Conservation (phyloP, 352 stramenopile species). For the Phytopythium sindhum region DNA sequence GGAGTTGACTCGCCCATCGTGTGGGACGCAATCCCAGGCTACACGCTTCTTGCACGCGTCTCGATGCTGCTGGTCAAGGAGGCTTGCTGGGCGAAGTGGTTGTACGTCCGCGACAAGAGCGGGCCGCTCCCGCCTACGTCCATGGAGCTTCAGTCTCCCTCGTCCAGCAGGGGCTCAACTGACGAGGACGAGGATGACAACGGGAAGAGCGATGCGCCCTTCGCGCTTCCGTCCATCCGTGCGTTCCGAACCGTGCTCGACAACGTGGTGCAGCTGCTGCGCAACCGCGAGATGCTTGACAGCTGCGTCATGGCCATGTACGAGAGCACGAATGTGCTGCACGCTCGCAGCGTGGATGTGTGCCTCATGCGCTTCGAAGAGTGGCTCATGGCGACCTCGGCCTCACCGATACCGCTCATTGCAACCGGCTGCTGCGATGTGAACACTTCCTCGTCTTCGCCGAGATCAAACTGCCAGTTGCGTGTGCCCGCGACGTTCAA, state of each 20-base stretch:
- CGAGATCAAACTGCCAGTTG: neutral
- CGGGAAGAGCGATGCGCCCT: constrained; percentile 29
- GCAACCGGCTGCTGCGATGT: neutral
- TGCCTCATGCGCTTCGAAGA: constrained; percentile 63
- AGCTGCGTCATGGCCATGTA: constrained; percentile 64
- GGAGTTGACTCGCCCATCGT: constrained; percentile 12
- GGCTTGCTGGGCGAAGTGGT: constrained; percentile 60
- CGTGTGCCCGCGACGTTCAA: constrained; percentile 38
- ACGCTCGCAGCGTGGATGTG: constrained; percentile 55
- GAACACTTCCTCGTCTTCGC: neutral
- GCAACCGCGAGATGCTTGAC: constrained; percentile 61
- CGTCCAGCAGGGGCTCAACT: constrained; percentile 8
- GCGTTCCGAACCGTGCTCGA: constrained; percentile 54
- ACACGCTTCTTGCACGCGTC: constrained; percentile 53
- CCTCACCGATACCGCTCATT: constrained; percentile 8
- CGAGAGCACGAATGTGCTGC: constrained; percentile 70
- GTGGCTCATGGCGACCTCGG: constrained; percentile 54
- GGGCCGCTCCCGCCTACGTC: constrained; percentile 28
- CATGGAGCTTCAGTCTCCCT: constrained; percentile 19
- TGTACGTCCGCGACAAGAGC: constrained; percentile 44
- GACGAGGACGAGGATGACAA: constrained; percentile 14
- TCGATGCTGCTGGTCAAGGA: constrained; percentile 67
- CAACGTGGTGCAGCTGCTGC: constrained; percentile 46
- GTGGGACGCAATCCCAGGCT: constrained; percentile 56
- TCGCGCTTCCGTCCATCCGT: constrained; percentile 48